Evolutionary conservation across 2,329 filamentous ascomycete genomes (phyloP).

Genomic region (Sporothrix brasiliensis): DNA sequence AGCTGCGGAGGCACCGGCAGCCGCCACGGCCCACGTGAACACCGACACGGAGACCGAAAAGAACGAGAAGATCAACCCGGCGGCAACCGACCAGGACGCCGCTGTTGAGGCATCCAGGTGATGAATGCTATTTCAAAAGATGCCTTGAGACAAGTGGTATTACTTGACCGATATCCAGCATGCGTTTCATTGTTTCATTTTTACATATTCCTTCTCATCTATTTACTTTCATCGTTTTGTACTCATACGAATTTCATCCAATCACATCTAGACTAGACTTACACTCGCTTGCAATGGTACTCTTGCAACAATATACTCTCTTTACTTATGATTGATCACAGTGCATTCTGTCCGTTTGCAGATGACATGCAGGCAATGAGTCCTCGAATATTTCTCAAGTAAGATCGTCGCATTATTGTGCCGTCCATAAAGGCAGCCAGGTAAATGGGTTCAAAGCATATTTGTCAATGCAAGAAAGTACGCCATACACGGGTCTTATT

Average conservation of each 20-base stretch:
- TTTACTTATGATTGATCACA: background rate
- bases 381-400: too few relatives aligned
- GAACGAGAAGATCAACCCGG: background rate
- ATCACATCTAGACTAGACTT: slow-evolving; percentile 23
- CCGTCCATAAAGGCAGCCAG: slow-evolving; percentile 12
- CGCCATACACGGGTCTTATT: background rate
- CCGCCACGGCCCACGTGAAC: background rate
- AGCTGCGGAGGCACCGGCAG: background rate
- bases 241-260: too few relatives aligned
- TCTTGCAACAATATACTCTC: background rate
- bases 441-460: background rate
- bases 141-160: background rate
- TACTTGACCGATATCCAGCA: background rate
- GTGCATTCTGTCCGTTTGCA: background rate
- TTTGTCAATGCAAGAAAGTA: background rate
- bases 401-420: background rate
- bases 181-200: background rate
- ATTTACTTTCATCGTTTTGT: background rate
- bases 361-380: background rate
- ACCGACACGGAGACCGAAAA: background rate
- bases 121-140: too few relatives aligned
- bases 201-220: background rate
- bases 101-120: background rate
- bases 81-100: background rate
- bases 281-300: slow-evolving; percentile 2